Evolutionary conservation across 768 basidiomycete species (phyloP).

Genomic region (Pulveroboletus sp.): DNA sequence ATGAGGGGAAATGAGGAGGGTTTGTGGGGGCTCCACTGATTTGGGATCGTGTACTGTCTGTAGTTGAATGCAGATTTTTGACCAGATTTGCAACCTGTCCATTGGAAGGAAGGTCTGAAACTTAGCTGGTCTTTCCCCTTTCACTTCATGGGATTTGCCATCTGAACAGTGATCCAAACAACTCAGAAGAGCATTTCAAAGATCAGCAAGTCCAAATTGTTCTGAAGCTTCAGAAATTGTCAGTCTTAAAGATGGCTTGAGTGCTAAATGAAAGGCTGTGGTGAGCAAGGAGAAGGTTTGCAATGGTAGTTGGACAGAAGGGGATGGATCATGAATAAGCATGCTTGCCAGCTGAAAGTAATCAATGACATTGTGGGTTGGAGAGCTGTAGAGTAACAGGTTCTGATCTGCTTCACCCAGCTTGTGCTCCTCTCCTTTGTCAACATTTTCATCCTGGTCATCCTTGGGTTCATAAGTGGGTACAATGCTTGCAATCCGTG

Average conservation of each 20-base stretch:
- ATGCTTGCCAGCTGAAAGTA: too few species aligned
- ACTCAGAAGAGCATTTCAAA: not conserved
- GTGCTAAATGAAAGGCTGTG: not conserved
- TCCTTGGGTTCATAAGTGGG: too few species aligned
- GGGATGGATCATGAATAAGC: too few species aligned
- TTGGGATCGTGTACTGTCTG: not conserved
- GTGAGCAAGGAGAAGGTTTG: not conserved
- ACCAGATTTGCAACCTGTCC: too few species aligned
- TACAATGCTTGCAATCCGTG: not conserved
- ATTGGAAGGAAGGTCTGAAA: too few species aligned
- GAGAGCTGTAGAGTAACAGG: not conserved
- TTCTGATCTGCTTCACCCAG: not conserved
- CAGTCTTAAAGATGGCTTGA: not conserved
- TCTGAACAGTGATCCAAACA: too few species aligned
- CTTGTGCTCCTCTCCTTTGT: not conserved
- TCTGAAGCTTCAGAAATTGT: too few species aligned
- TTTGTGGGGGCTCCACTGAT: not conserved
- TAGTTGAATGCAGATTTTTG: not conserved
- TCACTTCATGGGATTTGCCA: not conserved
- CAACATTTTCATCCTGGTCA: too few species aligned
- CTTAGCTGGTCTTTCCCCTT: too few species aligned
- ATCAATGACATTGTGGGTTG: not conserved
- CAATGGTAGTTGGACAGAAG: not conserved
- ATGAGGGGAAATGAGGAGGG: not conserved
- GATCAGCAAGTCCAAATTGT: not conserved